Base-by-base conservation (phyloP, 2,329 filamentous ascomycete species). In the Paraconiothyrium brasiliense region DNA sequence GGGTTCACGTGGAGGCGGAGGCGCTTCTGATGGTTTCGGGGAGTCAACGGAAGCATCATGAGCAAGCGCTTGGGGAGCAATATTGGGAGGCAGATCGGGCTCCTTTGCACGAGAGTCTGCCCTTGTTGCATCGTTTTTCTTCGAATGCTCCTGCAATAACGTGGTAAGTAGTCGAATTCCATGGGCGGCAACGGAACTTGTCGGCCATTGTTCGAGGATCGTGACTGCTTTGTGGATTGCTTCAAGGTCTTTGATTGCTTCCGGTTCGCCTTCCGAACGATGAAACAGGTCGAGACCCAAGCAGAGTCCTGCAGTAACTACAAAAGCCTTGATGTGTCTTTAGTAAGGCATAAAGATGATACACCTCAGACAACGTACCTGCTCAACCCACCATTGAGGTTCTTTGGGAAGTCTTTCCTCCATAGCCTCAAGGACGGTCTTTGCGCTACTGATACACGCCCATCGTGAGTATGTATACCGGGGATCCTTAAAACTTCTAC, bases 381-480 rank as follows among this genome's bases (percentile, higher is more conserved):
- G 73, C 52, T 77, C 74, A 9, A 81, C 79, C 81, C 81, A 82
- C 57, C 81, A 71, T 14, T 80, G 74, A 2, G 81, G 81, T 30
- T 80, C 79, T 8, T 78, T 69, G 2, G 78, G 72, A 14, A 76
- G 73, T 1, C 74, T 70, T 24, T 72, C 70, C 16, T 68, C 74
- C 62, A 80, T 79, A 27, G 78, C 71, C 20, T 78, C 76, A 52
- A 79, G 65, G 58, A 84, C 82, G 52, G 70, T 80, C 67, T 74
- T 76, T 24, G 81, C 76, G 3, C 80, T 78, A 11, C 74, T 78
- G 48, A 78, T 73, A 55, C 79, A 81, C 0, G 80, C 81, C 68
- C 78, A 78, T 24, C 80, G 73, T 9, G 78, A 82, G 58, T 81
- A 80, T 3, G 74, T 75, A 57, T 80, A 83, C n/a, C 77, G 75